Conservation (phyloP, 257 asterid species). For the Lavandula angustifolia region DNA sequence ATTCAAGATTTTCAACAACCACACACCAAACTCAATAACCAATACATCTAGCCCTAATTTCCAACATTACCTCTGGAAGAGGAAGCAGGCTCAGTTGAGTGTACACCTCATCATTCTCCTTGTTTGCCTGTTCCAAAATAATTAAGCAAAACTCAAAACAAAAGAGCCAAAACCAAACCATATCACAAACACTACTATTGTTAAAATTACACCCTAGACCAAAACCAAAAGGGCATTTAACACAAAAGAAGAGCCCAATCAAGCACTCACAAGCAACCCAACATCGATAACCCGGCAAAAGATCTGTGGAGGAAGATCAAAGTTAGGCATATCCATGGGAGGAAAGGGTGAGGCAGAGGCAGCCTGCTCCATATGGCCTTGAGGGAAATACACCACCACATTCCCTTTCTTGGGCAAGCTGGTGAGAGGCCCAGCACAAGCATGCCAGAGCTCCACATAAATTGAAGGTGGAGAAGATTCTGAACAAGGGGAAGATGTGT, state of each 20-base stretch:
- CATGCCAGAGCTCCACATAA: constrained; percentile 90
- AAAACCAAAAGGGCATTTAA: constrained; percentile 9
- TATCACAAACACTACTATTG: background rate
- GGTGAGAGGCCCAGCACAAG: constrained; percentile 97
- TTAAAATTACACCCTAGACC: background rate
- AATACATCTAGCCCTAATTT: constrained; percentile 9
- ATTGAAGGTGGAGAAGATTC: constrained; percentile 48
- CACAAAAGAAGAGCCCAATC: constrained; percentile 2
- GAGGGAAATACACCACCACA: constrained; percentile 92
- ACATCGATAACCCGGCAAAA: constrained; percentile 85
- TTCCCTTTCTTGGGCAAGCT: constrained; percentile 81
- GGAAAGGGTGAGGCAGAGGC: constrained; percentile 64
- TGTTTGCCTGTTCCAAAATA: constrained; percentile 67
- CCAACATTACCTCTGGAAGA: constrained; percentile 64
- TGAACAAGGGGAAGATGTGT: constrained; percentile 37
- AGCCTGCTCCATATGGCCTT: constrained; percentile 91
- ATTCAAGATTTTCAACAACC: constrained; percentile 6
- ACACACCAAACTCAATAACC: constrained; percentile 12
- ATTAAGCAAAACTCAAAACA: constrained; percentile 18
- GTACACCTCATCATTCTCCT: constrained; percentile 97
- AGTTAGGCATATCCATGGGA: constrained; percentile 70
- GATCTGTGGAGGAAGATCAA: constrained; percentile 86
- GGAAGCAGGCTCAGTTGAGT: constrained; percentile 87
- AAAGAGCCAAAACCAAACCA: background rate
- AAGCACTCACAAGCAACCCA: constrained; percentile 67